Evolutionary conservation across 805 yeast species (phyloP).

Genomic region (Saturnispora zaruensis): DNA sequence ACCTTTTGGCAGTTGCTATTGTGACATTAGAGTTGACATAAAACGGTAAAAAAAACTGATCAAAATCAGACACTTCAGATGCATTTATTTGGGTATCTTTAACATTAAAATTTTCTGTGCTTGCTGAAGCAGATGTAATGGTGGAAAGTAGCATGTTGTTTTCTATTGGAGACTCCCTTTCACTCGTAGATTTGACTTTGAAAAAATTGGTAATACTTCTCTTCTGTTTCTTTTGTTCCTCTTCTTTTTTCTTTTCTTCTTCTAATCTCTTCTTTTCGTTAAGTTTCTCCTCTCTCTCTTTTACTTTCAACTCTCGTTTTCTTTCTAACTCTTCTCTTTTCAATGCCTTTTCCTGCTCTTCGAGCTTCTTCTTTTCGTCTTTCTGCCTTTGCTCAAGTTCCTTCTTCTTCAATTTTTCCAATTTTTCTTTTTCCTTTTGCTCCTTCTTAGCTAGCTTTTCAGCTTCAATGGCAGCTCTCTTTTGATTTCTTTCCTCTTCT

Average conservation of each 20-base stretch:
- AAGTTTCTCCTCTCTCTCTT: constrained; percentile 20
- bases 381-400: constrained; percentile 20
- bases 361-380: constrained; percentile 19
- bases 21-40: constrained; percentile 21
- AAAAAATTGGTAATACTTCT: constrained; percentile 29
- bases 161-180: not conserved
- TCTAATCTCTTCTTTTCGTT: constrained; percentile 18
- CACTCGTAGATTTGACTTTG: constrained; percentile 19
- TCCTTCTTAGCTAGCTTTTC: constrained; percentile 14
- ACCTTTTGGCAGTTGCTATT: constrained; percentile 5
- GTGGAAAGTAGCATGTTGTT: not conserved
- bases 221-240: constrained; percentile 21
- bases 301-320: constrained; percentile 30
- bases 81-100: not conserved
- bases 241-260: constrained; percentile 20
- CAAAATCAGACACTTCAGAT: constrained; percentile 15
- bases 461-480: constrained; percentile 12
- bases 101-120: not conserved
- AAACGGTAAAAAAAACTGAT: constrained; percentile 25
- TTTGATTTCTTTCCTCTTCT: constrained; percentile 11
- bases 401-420: constrained; percentile 19
- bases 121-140: not conserved
- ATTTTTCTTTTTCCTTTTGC: constrained; percentile 24
- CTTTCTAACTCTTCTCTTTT: constrained; percentile 24
- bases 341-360: constrained; percentile 26